These are phyloP conservation scores for Eucalyptus polybractea DNA, from an alignment of 345 rosid species.

Conservation along the genomic window DNA sequence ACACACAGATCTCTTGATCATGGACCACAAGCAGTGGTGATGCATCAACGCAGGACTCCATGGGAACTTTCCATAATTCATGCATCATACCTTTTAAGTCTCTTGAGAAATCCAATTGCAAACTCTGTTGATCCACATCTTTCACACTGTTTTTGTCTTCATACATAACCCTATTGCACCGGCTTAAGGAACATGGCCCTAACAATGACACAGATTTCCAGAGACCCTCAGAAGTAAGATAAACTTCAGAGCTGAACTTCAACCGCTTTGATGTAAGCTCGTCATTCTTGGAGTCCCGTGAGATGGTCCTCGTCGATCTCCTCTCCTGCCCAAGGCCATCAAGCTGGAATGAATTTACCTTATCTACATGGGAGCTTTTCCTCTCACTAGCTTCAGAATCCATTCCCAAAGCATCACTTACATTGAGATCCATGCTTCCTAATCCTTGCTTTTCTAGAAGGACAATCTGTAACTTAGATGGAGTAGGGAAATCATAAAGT, in stretches of 20 bases:
- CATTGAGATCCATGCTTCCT: constrained; percentile 3
- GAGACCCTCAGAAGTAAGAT: constrained; percentile 1
- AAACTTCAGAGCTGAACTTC: constrained; percentile 22
- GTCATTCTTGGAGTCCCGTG: constrained; percentile 6
- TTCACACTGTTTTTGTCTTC: constrained; percentile 4
- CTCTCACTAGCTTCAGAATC: constrained; percentile 10
- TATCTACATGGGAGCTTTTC: constrained; percentile 5
- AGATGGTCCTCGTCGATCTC: not conserved
- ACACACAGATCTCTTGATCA: constrained; percentile 44
- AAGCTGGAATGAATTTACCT: constrained; percentile 4
- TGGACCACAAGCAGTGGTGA: constrained; percentile 66
- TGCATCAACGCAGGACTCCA: constrained; percentile 95
- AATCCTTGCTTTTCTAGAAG: constrained; percentile 27
- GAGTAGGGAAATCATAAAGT: constrained; percentile 62
- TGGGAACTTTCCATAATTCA: constrained; percentile 75
- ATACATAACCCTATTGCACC: constrained; percentile 63
- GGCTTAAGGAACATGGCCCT: constrained; percentile 48
- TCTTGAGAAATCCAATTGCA: constrained; percentile 25
- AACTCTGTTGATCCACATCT: constrained; percentile 9
- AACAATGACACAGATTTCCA: constrained; percentile 28
- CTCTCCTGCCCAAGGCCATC: constrained; percentile 5
- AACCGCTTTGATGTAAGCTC: constrained; percentile 25
- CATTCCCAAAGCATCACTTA: constrained; percentile 5
- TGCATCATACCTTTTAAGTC: constrained; percentile 24
- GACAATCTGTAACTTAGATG: constrained; percentile 43